Percentiles rank a stretch among this genome's conserved stretches.
Evolutionary conservation across 495 filamentous ascomycete genomes (phyloP).

Genomic region (Neurospora cerealis): DNA sequence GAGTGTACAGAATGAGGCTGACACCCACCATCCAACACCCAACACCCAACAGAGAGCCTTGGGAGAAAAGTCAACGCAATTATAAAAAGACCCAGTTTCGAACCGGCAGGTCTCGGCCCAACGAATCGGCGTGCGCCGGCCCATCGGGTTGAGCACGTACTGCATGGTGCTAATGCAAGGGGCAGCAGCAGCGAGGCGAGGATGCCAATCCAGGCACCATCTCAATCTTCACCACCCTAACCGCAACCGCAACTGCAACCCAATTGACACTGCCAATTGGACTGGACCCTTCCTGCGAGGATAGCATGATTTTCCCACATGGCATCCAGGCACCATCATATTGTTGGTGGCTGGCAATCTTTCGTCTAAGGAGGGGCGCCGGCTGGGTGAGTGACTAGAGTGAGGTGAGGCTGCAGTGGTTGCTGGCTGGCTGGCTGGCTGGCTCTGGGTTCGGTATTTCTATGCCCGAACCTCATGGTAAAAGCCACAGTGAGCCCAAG

Average conservation of each 20-base stretch:
- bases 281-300: not conserved
- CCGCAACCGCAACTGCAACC: not conserved
- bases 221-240: not conserved
- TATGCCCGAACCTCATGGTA: not conserved
- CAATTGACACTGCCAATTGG: not conserved
- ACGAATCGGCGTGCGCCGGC: not conserved
- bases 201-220: too few species aligned
- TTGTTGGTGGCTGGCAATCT: not conserved
- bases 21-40: not conserved
- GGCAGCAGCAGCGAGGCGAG: not conserved
- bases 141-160: not conserved
- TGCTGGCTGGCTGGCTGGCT: too few species aligned
- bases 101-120: not conserved
- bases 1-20: not conserved
- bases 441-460: not conserved
- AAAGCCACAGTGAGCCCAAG: not conserved
- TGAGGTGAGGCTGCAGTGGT: not conserved
- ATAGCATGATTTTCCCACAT: not conserved
- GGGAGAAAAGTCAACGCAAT: not conserved
- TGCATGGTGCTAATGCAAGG: not conserved
- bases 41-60: not conserved
- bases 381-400: not conserved
- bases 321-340: not conserved
- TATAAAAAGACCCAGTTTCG: not conserved
- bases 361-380: too few species aligned